Evolutionary conservation across 345 rosid species (phyloP), one percentile per base, ranked within the genome.

Genomic region (Erodium maritimum): DNA sequence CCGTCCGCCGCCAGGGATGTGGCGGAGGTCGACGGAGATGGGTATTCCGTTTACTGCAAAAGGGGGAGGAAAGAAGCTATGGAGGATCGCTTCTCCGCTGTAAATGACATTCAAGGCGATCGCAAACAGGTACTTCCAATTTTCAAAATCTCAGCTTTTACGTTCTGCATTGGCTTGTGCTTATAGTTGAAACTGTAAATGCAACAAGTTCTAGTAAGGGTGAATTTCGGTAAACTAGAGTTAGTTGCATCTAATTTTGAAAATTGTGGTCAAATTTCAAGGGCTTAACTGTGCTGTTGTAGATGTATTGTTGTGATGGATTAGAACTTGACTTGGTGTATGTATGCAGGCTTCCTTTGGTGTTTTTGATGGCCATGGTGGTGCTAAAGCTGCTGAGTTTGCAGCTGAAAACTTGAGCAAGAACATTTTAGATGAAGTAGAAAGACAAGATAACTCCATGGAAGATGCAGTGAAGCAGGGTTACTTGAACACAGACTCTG

Each of bases 341-440:
- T 2, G 21, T 54, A 20, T 65, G 57, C 71, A 91, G 90, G 95
- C 88, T 24, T 59, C 88, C 23, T 91, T 82, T 67, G 95, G 96
- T 58, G 74, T 91, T 19, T 91, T 78, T 55, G 98, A 91, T 67
- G 98, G 98, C 61, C 98, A 91, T 54, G 95, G 96, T 50, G 95
- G 96, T 20, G 67, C 69, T 1, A 77, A 81, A 65, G 98, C 96
- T 55, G 91, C 96, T 23, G 90, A 82, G 55, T 91, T 81, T 33
- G 95, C 95, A 0, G 87, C 96, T 8, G 52, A 73, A 54, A 86
- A 86, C 60, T 72, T 91, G 29, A 67, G 71, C 10, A 81, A 79
- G 68, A 84, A 86, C 60, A 83, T 82, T 17, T 42, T 70, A n/a
- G 70, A 62, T 4, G 85, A 69, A 59, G 69, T 77, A 8, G 52